Percentiles rank a stretch among this genome's conserved stretches.
Conservation (phyloP, 495 filamentous ascomycete genomes). For the Cryomyces antarcticus region DNA sequence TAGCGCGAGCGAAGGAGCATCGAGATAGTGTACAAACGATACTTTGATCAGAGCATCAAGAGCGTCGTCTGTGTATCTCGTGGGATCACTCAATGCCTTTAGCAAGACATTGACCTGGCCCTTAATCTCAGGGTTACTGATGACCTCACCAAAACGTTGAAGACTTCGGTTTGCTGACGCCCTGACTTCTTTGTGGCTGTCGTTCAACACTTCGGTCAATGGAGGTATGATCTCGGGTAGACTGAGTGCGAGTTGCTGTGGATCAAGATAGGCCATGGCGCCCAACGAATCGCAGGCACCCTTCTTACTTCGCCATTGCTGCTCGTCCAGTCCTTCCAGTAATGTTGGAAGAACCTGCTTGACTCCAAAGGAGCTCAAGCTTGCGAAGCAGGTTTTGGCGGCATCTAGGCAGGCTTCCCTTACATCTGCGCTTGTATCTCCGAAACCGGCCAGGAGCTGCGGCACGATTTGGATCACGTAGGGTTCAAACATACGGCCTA, state of each 20-base stretch:
- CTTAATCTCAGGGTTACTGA: conserved; percentile 94
- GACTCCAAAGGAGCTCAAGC: conserved; percentile 83
- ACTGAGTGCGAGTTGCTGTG: conserved; percentile 77
- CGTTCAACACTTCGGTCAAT: conserved; percentile 78
- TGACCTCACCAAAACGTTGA: conserved; percentile 94
- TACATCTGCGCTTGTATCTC: conserved; percentile 71
- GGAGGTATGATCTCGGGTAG: conserved; percentile 93
- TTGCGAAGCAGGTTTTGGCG: conserved; percentile 83
- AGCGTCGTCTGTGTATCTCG: conserved; percentile 90
- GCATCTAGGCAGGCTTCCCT: conserved; percentile 83
- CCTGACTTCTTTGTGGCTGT: conserved; percentile 94
- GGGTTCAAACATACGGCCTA: conserved; percentile 80
- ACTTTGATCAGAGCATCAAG: conserved; percentile 89
- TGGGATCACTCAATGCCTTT: conserved; percentile 92
- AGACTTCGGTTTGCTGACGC: conserved; percentile 81
- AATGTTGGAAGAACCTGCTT: conserved; percentile 84
- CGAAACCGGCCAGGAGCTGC: conserved; percentile 71
- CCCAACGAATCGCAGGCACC: conserved; percentile 90
- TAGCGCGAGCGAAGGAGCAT: conserved; percentile 83
- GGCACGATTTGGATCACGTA: conserved; percentile 93
- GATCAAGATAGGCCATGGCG: conserved; percentile 95
- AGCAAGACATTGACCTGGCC: conserved; percentile 71
- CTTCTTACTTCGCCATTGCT: conserved; percentile 95
- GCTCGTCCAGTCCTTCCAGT: conserved; percentile 79
- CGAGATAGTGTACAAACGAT: conserved; percentile 86